Conservation (phyloP, 1,139 yeast genomes). For the Suhomyces anneliseae region DNA sequence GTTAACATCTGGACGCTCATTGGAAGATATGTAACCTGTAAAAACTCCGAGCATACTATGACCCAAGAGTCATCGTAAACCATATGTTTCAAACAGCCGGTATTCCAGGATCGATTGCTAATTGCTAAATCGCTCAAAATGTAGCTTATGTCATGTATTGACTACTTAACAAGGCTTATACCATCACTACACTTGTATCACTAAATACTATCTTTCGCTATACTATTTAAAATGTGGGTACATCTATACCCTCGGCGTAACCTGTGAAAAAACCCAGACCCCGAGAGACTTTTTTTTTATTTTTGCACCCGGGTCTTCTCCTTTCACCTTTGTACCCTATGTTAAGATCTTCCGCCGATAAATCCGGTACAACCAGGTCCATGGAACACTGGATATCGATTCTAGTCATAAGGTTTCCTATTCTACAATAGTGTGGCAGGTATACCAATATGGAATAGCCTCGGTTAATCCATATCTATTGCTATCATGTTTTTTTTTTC, state of each 20-base stretch:
- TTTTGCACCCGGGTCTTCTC: conserved; percentile 3
- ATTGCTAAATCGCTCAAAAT: not conserved
- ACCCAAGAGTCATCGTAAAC: not conserved
- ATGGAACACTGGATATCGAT: too few species aligned
- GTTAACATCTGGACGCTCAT: conserved; percentile 12
- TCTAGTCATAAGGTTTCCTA: too few species aligned
- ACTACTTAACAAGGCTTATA: too few species aligned
- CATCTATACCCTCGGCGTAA: not conserved
- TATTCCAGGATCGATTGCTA: not conserved
- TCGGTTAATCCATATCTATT: too few species aligned
- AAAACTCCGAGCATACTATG: not conserved
- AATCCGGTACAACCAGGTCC: not conserved
- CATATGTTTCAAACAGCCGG: not conserved
- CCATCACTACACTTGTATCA: too few species aligned
- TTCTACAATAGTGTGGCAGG: too few species aligned
- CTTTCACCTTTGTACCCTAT: not conserved
- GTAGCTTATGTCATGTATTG: too few species aligned
- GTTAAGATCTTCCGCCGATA: not conserved
- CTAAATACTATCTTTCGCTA: too few species aligned
- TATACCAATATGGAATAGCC: too few species aligned
- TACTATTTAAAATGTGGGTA: too few species aligned
- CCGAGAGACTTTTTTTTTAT: not conserved
- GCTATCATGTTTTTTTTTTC: too few species aligned
- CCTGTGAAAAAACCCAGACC: conserved; percentile 1
- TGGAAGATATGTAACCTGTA: conserved; percentile 12